Evolutionary conservation across 2,329 filamentous ascomycete genomes (phyloP).

Genomic region (Septoria linicola): DNA sequence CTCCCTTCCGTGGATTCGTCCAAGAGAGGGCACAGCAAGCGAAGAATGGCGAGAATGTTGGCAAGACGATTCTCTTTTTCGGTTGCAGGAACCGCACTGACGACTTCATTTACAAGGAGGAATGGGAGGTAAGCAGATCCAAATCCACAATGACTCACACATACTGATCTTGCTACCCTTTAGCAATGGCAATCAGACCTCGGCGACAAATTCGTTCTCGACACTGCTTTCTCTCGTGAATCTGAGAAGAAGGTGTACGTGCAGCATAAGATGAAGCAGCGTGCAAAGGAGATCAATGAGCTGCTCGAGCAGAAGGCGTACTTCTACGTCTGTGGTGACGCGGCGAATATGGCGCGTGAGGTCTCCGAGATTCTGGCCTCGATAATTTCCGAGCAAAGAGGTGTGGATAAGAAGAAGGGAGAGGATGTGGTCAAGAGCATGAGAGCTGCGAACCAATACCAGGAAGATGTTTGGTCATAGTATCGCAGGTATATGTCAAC

Average conservation of each 20-base stretch:
- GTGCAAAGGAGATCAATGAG: conserved; percentile 79
- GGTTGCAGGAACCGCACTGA: conserved; percentile 85
- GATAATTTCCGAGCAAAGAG: conserved; percentile 81
- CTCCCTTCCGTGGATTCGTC: conserved; percentile 91
- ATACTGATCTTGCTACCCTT: conserved; percentile 17
- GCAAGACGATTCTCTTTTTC: conserved; percentile 88
- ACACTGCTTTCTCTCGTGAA: conserved; percentile 95
- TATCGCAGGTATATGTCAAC: conserved; percentile 1
- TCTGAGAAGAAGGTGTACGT: conserved; percentile 88
- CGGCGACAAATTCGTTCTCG: conserved; percentile 83
- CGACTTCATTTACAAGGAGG: conserved; percentile 87
- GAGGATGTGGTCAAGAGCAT: conserved; percentile 98
- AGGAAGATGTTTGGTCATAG: conserved; percentile 73
- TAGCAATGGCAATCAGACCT: conserved; percentile 81
- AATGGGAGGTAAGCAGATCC: conserved; percentile 78
- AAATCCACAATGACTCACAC: neutral
- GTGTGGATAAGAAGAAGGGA: conserved; percentile 78
- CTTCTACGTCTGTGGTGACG: conserved; percentile 98
- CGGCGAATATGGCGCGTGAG: conserved; percentile 69
- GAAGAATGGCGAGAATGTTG: conserved; percentile 75
- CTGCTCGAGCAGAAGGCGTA: conserved; percentile 84
- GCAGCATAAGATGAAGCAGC: conserved; percentile 85
- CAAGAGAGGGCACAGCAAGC: conserved; percentile 88
- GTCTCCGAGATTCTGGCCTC: conserved; percentile 72
- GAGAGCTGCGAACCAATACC: conserved; percentile 92